Evolutionary conservation across 495 filamentous ascomycete species (phyloP), one percentile per base, ranked within the genome.

Genomic region (Penicillium pulvis): DNA sequence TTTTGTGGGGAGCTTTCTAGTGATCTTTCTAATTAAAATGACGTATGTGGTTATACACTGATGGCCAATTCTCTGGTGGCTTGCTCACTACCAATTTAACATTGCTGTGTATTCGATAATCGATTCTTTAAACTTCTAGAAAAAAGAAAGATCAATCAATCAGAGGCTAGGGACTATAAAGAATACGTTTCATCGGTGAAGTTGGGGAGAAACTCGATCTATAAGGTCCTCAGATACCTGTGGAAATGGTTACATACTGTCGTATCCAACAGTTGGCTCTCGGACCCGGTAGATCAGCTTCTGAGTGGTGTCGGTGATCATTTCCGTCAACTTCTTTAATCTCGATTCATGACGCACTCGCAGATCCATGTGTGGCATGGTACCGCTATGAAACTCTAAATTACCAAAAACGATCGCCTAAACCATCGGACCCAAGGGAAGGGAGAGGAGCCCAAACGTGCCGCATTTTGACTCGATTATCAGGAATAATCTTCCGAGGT

Each of bases 261-360:
- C n/a, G n/a, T n/a, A 42, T 39, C 31, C 50, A 51, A 20, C 31
- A 33, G 3, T 33, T 33, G 31, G 31, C 31, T 33, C 31, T 33
- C 31, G 31, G 31, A 33, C 31, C 31, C 31, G 11, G 20, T n/a
- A 41, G 19, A 14, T 23, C 20, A 39, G 46, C 4, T 19, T 35
- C 42, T 59, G 56, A 51, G 10, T 62, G 53, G 59, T 42, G n/a
- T 49, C 56, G 63, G 63, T 39, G 42, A 63, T 10, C 17, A 46
- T 31, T 51, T 54, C 57, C 56, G 45, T 24, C 35, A n/a, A 42
- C 42, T 52, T 30, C 16, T 30, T 26, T n/a, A 14, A 53, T 43
- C 35, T 39, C 49, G 16, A 51, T 51, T 33, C 41, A 35, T 55
- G 31, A 53, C 31, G 51, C 58, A 50, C 24, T 12, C 20, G 39